Evolutionary conservation across 352 stramenopile genomes (phyloP), one percentile per base, ranked within the genome.

Genomic region (Pythium monospermum): DNA sequence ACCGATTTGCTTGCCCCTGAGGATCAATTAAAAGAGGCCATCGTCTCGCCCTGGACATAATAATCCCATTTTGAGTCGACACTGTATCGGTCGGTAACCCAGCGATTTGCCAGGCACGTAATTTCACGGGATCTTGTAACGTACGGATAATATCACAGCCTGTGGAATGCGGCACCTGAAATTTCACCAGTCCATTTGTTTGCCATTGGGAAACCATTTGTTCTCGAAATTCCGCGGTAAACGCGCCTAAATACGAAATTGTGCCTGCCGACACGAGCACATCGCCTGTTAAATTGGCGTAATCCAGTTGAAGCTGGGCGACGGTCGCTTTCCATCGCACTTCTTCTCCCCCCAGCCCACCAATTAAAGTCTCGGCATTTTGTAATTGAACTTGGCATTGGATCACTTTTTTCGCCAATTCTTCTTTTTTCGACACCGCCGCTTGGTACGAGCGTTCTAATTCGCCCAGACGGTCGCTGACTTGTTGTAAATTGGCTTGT

Each of bases 21-120:
- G 89, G 89, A 33, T 97, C 89, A 25, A 97, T 96, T 7, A 97
- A 53, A 18, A 97, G 59, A 1, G 89, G 76, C 89, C 87, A 97
- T 10, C 89, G 68, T 40, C 85, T 67, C 5, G 87, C 83, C 19
- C 73, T 66, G 0, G 73, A 76, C 65, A 97, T 96, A 38, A 97
- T 95, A 30, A 97, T 94, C 12, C 92, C 95, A 56, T 98, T 97
- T 46, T 98, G 90, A 12, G 90, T 98, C 27, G 84, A 96, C n/a
- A 97, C 68, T 0, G 78, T 87, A 46, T 96, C 89, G 0, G 81
- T 89, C 2, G 89, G 89, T 2, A 97, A 68, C 0, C 83, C 84
- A 21, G 79, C 76, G 40, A 96, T 91, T 53, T 96, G 84, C 88
- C 88, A 97, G 6, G 77, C 69, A 1, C 87, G 69, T 11, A 97